These are phyloP conservation scores for Lipomyces anomalus DNA, from an alignment of 805 yeast species.

Conservation along the genomic window DNA sequence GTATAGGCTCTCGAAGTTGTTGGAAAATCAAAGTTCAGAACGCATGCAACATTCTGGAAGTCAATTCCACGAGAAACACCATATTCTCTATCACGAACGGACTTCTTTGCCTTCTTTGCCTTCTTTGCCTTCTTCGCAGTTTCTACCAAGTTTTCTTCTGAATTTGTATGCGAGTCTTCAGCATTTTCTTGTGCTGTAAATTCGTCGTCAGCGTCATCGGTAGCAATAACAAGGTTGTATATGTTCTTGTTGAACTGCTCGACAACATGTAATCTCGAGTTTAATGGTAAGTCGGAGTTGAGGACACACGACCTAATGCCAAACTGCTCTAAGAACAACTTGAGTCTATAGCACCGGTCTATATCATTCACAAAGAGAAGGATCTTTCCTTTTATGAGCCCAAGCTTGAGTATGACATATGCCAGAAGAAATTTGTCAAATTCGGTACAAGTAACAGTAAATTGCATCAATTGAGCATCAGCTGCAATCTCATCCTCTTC, in stretches of 20 bases:
- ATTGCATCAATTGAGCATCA: constrained; percentile 66
- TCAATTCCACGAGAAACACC: constrained; percentile 97
- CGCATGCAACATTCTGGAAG: constrained; percentile 93
- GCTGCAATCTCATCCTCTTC: constrained; percentile 45
- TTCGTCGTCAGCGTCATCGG: constrained; percentile 72
- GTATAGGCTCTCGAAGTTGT: constrained; percentile 81
- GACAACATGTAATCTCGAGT: constrained; percentile 89
- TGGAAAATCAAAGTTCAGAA: constrained; percentile 90
- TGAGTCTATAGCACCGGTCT: constrained; percentile 90
- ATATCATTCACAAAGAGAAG: constrained; percentile 86
- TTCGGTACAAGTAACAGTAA: constrained; percentile 79
- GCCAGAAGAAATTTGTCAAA: constrained; percentile 86
- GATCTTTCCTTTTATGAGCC: constrained; percentile 84
- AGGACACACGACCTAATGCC: constrained; percentile 84
- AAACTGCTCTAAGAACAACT: constrained; percentile 86
- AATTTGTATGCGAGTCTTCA: too few species aligned
- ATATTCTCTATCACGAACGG: constrained; percentile 63
- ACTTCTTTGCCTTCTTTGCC: constrained; percentile 21
- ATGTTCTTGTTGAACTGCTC: constrained; percentile 91
- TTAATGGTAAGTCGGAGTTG: constrained; percentile 87
- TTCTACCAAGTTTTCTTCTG: constrained; percentile 25
- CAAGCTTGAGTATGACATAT: constrained; percentile 85
- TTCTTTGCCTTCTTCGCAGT: constrained; percentile 8
- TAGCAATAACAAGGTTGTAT: constrained; percentile 82
- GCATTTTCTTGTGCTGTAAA: constrained; percentile 44